Evolutionary conservation across 2,329 filamentous ascomycete species (phyloP), one percentile per base, ranked within the genome.

Genomic region (Nemania sp.): DNA sequence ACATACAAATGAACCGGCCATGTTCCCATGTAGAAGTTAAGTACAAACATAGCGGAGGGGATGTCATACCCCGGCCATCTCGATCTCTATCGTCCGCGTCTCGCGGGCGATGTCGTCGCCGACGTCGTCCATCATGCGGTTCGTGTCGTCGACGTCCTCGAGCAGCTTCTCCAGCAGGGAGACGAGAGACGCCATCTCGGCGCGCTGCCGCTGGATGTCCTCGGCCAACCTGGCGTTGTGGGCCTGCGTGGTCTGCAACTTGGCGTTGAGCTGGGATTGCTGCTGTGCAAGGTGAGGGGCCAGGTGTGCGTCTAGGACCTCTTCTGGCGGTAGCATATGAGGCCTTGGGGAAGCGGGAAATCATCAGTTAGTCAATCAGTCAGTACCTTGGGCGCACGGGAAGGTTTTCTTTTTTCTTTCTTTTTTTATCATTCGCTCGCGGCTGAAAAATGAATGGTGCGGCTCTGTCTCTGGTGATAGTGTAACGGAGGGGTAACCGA

Each of bases 251-350:
- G 83, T 85, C 68, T 84, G 82, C 35, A 88, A 75, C 48, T 77
- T 78, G 9, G 83, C 83, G 69, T 84, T 85, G 62, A 88, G 80
- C 66, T 82, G 80, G 2, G 79, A 80, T 56, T 82, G 81, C 69
- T 87, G 83, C 15, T 79, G 74, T 2, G 77, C 76, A 4, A 87
- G 78, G 53, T 83, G 77, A 0, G 84, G 82, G 5, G 76, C 72
- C 21, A 87, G 75, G 71, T 88, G 85, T 1, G 85, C 85, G 15
- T 77, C 73, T 20, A 87, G 75, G 40, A 88, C 76, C 3, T 77
- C 73, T 3, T 76, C 70, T 0, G 86, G 79, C 1, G 85, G 81
- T 1, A 87, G 79, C 32, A 82, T 78, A 67, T 89, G 85, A 2
- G 85, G 85, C 29, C 81, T 74, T 54, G 3, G 2, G 7, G 13